Base-by-base conservation (phyloP, 345 rosid species). In the Boechera retrofracta region DNA sequence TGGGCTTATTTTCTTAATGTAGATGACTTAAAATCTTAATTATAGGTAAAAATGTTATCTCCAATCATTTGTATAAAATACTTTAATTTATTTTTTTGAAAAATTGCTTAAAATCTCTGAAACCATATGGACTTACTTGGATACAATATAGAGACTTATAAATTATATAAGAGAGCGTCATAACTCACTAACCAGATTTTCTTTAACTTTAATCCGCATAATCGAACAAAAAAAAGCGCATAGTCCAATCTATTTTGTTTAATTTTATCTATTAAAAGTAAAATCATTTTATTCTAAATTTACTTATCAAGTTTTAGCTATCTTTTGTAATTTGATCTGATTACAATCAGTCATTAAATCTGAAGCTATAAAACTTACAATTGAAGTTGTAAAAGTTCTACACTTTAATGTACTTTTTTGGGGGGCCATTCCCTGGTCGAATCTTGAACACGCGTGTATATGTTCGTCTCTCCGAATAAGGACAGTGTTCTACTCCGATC, bases 401-500 rank as follows among this genome's bases (percentile, higher is more conserved):
- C 18, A 47, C 51, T 15, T 47, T 45, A 59, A 7, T 6, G 31
- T 21, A 10, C 54, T 47, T 31, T 45, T 2, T 31, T 29, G 6
- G 42, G 48, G 39, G 24, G 45, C 57, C 21, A 15, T 47, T 29
- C 48, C 56, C 7, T 47, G n/a, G 16, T 48, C 48, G 58, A 47
- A 48, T 59, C 67, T 33, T 33, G 35, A 59, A 59, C 55, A 70
- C 74, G 45, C 31, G 65, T 70, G 74, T 44, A 44, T 39, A 13
- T 10, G 29, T 44, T 42, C 44, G 41, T 16, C 12, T 42, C 42
- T 71, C 9, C 56, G 35, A 71, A 57, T 58, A 58, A 52, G 57
- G 56, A 71, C 35, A 12, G 26, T 71, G 67, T 59, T 71, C 56
- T 39, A 10, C 33, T 68, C 28, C 11, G 51, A 68, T 39, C 62